These are phyloP conservation scores for Pichia exigua DNA, from an alignment of 805 yeast genomes.

Conservation along the genomic window DNA sequence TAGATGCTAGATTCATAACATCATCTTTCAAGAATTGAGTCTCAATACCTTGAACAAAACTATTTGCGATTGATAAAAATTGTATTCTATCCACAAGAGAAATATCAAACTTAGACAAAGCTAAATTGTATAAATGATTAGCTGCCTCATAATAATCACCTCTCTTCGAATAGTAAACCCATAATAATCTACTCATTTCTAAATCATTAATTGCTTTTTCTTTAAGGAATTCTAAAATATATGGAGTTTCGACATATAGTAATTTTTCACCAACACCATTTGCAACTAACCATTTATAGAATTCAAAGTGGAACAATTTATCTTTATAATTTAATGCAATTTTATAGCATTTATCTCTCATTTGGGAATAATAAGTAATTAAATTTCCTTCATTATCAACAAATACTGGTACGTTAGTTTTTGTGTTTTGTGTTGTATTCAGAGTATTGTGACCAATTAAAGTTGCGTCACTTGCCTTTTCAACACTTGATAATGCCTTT, in stretches of 20 bases:
- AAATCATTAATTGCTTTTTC: conserved; percentile 57
- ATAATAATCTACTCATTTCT: conserved; percentile 71
- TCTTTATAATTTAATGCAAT: conserved; percentile 70
- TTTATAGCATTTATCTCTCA: conserved; percentile 66
- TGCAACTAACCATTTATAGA: conserved; percentile 85
- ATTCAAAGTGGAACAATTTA: conserved; percentile 80
- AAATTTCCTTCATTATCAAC: conserved; percentile 28
- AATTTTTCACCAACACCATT: conserved; percentile 73
- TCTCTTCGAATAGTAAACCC: conserved; percentile 83
- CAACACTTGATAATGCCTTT: conserved; percentile 40
- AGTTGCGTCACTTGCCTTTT: conserved; percentile 19
- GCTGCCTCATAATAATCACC: conserved; percentile 82
- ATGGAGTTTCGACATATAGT: conserved; percentile 75
- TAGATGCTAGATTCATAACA: conserved; percentile 59
- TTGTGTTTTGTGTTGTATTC: conserved; percentile 1
- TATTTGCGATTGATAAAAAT: conserved; percentile 83
- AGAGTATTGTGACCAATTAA: conserved; percentile 11
- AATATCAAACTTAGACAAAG: conserved; percentile 66
- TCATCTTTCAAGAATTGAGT: conserved; percentile 71
- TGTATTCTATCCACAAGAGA: conserved; percentile 72
- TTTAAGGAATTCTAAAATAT: conserved; percentile 66
- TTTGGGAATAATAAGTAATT: conserved; percentile 44
- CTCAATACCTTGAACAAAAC: conserved; percentile 80
- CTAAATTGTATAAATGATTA: conserved; percentile 60
- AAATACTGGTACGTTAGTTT: conserved; percentile 13